Conservation (phyloP, 306 rosid species). For the Trifolium dubium region DNA sequence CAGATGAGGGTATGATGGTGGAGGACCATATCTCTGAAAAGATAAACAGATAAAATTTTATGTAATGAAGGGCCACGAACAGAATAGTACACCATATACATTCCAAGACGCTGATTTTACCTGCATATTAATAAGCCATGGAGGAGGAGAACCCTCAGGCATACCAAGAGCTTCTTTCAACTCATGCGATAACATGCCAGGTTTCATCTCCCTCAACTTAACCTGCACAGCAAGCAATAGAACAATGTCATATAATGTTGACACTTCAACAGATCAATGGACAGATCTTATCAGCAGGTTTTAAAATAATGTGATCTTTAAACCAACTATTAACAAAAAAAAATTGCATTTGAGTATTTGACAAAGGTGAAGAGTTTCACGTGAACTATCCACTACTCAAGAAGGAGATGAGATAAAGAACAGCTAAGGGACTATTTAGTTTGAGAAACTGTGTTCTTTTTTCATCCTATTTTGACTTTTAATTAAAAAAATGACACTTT, state of each 20-base stretch:
- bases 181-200: constrained; percentile 92
- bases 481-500: neutral
- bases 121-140: constrained; percentile 99
- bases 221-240: constrained; percentile 58
- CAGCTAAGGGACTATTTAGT: neutral
- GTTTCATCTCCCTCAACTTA: constrained; percentile 98
- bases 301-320: neutral
- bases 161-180: constrained; percentile 98
- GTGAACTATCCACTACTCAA: neutral
- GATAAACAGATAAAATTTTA: constrained; percentile 10
- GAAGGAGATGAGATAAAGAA: constrained; percentile 17
- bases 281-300: constrained; percentile 4
- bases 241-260: constrained; percentile 28
- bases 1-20: constrained; percentile 95
- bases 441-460: neutral
- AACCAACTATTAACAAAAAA: constrained; percentile 13
- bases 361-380: constrained; percentile 10
- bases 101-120: constrained; percentile 48
- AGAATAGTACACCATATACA: constrained; percentile 19
- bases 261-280: constrained; percentile 17
- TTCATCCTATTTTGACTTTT: neutral
- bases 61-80: constrained; percentile 30
- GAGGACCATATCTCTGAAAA: constrained; percentile 94
- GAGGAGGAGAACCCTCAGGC: constrained; percentile 99
- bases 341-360: neutral